Percentiles rank a stretch among this genome's conserved stretches.
Evolutionary conservation across 2,329 filamentous ascomycete genomes (phyloP).

Genomic region (Xenoacremonium recifei): DNA sequence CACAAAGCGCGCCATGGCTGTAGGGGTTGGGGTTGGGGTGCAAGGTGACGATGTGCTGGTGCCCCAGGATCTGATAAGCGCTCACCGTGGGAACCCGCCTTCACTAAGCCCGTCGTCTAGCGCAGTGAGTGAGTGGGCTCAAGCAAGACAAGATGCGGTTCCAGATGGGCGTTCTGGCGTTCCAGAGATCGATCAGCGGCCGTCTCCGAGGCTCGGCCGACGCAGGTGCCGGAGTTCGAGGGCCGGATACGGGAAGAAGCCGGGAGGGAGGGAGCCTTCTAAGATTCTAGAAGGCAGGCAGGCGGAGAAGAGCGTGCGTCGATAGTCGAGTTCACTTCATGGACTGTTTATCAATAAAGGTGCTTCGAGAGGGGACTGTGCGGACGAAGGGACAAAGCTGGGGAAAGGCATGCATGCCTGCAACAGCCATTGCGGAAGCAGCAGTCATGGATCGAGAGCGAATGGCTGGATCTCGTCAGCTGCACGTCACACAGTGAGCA

Average conservation of each 20-base stretch:
- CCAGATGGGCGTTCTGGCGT: not conserved
- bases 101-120: too few relatives aligned
- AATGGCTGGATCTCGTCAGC: slow-evolving; percentile 14
- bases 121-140: too few relatives aligned
- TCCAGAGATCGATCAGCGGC: slow-evolving; percentile 10
- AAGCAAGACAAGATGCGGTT: not conserved
- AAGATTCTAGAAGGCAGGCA: too few relatives aligned
- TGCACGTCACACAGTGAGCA: slow-evolving; percentile 26
- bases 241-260: slow-evolving; percentile 15
- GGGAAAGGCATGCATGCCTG: too few relatives aligned
- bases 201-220: slow-evolving; percentile 18
- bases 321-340: not conserved
- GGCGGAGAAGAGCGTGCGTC: slow-evolving; percentile 1
- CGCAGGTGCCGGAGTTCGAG: slow-evolving; percentile 20
- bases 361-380: not conserved
- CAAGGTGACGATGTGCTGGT: slow-evolving; percentile 2
- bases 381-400: slow-evolving; percentile 2
- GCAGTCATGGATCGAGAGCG: not conserved
- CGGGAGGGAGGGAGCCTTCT: slow-evolving; percentile 11
- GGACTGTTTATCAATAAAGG: too few relatives aligned
- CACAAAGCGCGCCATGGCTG: slow-evolving; percentile 29
- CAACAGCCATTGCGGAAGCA: slow-evolving; percentile 6
- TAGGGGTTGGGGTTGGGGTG: slow-evolving; percentile 1
- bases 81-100: too few relatives aligned
- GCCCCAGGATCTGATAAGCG: slow-evolving; percentile 30